phyloP scores from a whole-genome alignment of 495 filamentous ascomycete genomes.

The Penicillium canariense region DNA sequence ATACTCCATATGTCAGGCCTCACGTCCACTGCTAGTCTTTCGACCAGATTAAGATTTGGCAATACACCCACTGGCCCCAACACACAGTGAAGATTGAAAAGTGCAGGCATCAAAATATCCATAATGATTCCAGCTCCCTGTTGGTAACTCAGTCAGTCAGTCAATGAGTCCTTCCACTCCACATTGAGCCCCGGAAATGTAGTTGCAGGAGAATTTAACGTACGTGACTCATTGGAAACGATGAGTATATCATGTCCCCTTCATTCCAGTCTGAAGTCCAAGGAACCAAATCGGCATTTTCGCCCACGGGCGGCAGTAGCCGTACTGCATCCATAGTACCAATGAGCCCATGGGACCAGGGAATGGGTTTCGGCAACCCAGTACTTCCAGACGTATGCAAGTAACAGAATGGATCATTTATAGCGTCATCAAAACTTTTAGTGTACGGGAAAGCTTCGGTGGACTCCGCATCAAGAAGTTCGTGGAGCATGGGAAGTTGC shows the following conservation, averaged over 20 bases:
- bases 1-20: slow-evolving; percentile 1
- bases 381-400: slow-evolving; percentile 8
- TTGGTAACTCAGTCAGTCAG: neutral
- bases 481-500: slow-evolving; percentile 4
- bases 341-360: slow-evolving; percentile 4
- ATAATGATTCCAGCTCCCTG: slow-evolving; percentile 6
- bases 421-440: slow-evolving; percentile 4
- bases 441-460: slow-evolving; percentile 4
- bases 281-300: slow-evolving; percentile 4
- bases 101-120: slow-evolving; percentile 7
- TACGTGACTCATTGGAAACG: slow-evolving; percentile 6
- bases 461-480: slow-evolving; percentile 4
- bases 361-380: slow-evolving; percentile 4
- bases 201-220: neutral
- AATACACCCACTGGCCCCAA: neutral
- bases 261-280: slow-evolving; percentile 8
- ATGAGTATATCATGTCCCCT: slow-evolving; percentile 4
- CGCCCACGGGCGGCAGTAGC: neutral
- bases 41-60: neutral
- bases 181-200: neutral
- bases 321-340: slow-evolving; percentile 1
- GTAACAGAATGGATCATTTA: slow-evolving; percentile 3
- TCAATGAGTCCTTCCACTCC: neutral
- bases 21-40: slow-evolving; percentile 2
- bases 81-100: slow-evolving; percentile 1